Percentiles rank a stretch among this genome's conserved stretches.
Evolutionary conservation across 805 yeast species (phyloP).

Genomic region (Candida odintsovae): DNA sequence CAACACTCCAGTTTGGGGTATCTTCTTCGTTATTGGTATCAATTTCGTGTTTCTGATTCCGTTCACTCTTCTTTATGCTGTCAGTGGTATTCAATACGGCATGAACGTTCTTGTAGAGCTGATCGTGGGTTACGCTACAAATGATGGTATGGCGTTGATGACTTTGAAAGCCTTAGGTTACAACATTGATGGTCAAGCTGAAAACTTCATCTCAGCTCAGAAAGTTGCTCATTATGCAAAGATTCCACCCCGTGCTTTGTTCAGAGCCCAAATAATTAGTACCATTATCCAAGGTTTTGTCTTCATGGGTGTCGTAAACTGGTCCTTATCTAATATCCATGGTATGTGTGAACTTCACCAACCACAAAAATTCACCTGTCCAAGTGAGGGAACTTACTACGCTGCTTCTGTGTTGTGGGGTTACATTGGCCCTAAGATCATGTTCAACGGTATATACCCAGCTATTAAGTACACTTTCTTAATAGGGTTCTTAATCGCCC

Average conservation of each 20-base stretch:
- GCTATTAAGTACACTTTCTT: conserved; percentile 59
- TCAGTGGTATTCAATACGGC: conserved; percentile 42
- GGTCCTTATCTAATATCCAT: conserved; percentile 29
- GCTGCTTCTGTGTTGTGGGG: conserved; percentile 43
- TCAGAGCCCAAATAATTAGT: conserved; percentile 38
- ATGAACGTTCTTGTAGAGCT: conserved; percentile 51
- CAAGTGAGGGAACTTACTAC: conserved; percentile 37
- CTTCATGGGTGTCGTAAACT: conserved; percentile 28
- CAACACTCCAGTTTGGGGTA: conserved; percentile 56
- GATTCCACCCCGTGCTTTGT: conserved; percentile 53
- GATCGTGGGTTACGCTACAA: conserved; percentile 50
- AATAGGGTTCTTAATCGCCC: conserved; percentile 38
- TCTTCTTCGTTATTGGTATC: conserved; percentile 46
- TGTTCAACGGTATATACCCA: conserved; percentile 55
- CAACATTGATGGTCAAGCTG: conserved; percentile 61
- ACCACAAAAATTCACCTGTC: conserved; percentile 35
- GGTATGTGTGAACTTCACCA: conserved; percentile 32
- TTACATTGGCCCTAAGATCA: conserved; percentile 52
- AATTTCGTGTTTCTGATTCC: conserved; percentile 48
- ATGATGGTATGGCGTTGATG: conserved; percentile 49
- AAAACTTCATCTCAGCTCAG: conserved; percentile 48
- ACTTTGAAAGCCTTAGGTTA: conserved; percentile 47
- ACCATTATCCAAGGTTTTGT: conserved; percentile 27
- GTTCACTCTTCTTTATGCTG: conserved; percentile 39
- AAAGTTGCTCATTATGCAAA: conserved; percentile 44